Evolutionary conservation across 2,329 filamentous ascomycete species (phyloP).

Genomic region (Apiospora malaysiana): DNA sequence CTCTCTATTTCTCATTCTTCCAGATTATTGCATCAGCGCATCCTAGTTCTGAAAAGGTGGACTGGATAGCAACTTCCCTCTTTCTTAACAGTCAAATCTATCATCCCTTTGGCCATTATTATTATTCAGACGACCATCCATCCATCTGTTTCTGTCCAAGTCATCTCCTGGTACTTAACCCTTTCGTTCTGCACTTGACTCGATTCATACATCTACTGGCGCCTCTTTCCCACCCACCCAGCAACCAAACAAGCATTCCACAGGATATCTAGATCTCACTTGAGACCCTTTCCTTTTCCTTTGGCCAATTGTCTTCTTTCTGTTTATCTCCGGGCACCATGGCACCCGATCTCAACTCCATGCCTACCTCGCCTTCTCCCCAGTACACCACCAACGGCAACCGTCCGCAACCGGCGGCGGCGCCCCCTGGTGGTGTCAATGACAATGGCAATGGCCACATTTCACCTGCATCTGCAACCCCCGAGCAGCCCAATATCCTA

Average conservation of each 20-base stretch:
- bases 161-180: neutral
- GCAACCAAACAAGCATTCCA: slow-evolving; percentile 5
- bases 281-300: neutral
- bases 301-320: slow-evolving; percentile 8
- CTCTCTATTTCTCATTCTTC: slow-evolving; percentile 13
- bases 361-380: slow-evolving; percentile 59
- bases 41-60: slow-evolving; percentile 23
- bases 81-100: neutral
- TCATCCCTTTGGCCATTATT: neutral
- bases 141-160: neutral
- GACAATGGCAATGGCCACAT: slow-evolving; percentile 26
- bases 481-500: slow-evolving; percentile 74
- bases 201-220: neutral
- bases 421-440: slow-evolving; percentile 31
- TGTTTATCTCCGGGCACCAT: slow-evolving; percentile 45
- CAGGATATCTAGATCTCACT: neutral
- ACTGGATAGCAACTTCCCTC: slow-evolving; percentile 7
- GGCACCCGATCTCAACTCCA: slow-evolving; percentile 77
- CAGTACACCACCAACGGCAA: slow-evolving; percentile 31
- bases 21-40: slow-evolving; percentile 13
- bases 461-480: neutral
- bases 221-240: neutral
- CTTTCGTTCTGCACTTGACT: slow-evolving; percentile 7
- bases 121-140: neutral
- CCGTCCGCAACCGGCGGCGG: slow-evolving; percentile 27